Base-by-base conservation (phyloP, 148 eudicot genomes). In the Gaultheria prostrata region DNA sequence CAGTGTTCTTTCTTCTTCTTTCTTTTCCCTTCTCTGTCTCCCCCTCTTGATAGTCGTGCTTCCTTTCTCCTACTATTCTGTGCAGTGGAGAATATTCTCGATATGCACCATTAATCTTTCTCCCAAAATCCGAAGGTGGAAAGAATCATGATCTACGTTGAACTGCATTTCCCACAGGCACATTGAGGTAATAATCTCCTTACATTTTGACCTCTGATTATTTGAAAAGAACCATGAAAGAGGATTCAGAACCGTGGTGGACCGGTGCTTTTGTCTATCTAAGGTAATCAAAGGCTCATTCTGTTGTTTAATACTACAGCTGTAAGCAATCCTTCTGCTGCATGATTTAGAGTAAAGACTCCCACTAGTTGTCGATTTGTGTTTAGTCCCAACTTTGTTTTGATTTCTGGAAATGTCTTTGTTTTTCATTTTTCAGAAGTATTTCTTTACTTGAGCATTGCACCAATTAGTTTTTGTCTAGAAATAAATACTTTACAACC, bases 151-250 rank as follows among this genome's bases (percentile, higher is more conserved):
- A 76, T 76, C 51, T 54, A 10, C 5, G 20, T 43, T 13, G 75
- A 63, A 63, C 65, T 76, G 75, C 69, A 83, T 32, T 61, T 77
- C 24, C 75, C 17, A 45, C 45, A 10, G 28, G 81, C 75, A 59
- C 49, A 45, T 76, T 76, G 81, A 83, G 85, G 81, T 83, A 48
- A 61, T 17, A 63, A 8, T 76, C 49, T 20, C 11, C 77, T 43
- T 20, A 14, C 10, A 30, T 77, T 53, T 53, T 77, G 35, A 53
- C 63, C 43, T 30, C 43, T 24, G 11, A 51, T 26, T 28, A 11
- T 18, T 28, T 50, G 21, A 51, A 49, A 77, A 18, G 63, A 77
- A 28, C 35, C 61, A 8, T 24, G 80, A 77, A 50, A 53, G 79
- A 48, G 30, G 57, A 48, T 26, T 77, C 32, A 30, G 80, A 26